Percentiles rank a stretch among this genome's conserved stretches.
phyloP scores from a whole-genome alignment of 73 alveolate species.

The Effrenium voratum region DNA sequence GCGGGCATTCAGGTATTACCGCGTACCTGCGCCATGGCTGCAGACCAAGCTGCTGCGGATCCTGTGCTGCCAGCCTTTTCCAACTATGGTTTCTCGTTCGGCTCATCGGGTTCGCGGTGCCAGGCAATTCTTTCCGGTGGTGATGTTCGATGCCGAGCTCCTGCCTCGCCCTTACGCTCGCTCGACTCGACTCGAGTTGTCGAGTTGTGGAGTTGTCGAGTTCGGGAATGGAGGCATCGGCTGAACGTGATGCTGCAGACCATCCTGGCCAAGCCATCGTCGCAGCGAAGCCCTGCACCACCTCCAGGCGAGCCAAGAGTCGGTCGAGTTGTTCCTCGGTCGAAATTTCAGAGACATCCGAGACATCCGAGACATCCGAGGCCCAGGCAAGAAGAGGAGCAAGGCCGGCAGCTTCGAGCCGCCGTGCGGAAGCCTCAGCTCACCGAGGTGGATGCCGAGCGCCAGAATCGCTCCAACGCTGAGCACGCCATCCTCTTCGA shows the following conservation, averaged over 20 bases:
- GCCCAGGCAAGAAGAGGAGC: constrained; percentile 96
- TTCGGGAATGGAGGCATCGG: neutral
- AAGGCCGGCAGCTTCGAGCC: constrained; percentile 94
- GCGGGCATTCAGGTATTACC: constrained; percentile 90
- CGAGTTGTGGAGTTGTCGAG: neutral
- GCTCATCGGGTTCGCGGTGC: neutral
- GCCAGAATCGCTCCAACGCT: constrained; percentile 96
- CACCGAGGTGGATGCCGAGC: constrained; percentile 97
- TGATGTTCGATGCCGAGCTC: constrained; percentile 36
- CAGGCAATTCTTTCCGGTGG: constrained; percentile 91
- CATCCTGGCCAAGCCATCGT: constrained; percentile 92
- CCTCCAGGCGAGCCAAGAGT: constrained; percentile 57
- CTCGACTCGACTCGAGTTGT: neutral
- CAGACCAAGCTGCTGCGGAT: constrained; percentile 91
- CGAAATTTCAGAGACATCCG: neutral
- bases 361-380: neutral
- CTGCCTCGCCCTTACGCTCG: neutral
- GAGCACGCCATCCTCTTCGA: constrained; percentile 94
- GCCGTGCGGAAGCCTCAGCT: neutral
- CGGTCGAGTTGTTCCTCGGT: no score
- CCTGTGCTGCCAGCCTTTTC: neutral
- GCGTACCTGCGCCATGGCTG: constrained; percentile 93
- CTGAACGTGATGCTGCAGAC: constrained; percentile 68
- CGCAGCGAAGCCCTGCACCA: constrained; percentile 87
- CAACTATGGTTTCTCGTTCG: neutral